phyloP scores from a whole-genome alignment of 1,139 yeast genomes.

The Pichia sp. region DNA sequence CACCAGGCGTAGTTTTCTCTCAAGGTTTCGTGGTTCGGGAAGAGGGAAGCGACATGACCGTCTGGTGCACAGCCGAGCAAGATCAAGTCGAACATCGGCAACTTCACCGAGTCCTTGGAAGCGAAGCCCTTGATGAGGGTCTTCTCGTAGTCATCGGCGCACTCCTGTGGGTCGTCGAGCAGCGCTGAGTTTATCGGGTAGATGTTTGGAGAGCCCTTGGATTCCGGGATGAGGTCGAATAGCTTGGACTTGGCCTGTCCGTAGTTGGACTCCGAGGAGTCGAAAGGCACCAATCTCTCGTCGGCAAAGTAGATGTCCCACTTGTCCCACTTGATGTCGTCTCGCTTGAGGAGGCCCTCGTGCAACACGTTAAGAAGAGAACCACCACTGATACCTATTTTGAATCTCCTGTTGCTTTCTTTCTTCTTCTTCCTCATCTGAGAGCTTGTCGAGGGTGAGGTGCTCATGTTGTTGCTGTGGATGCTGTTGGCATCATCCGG shows the following conservation, averaged over 20 bases:
- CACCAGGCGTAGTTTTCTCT: constrained; percentile 96
- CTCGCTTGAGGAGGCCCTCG: constrained; percentile 73
- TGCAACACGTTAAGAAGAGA: constrained; percentile 79
- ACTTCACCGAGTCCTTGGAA: constrained; percentile 90
- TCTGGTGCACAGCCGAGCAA: constrained; percentile 97
- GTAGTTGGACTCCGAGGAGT: constrained; percentile 77
- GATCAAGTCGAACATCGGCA: constrained; percentile 89
- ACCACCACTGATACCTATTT: constrained; percentile 91
- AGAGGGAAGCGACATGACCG: constrained; percentile 93
- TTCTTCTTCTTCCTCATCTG: constrained; percentile 40
- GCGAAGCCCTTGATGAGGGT: constrained; percentile 84
- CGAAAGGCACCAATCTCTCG: constrained; percentile 90
- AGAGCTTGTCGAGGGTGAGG: constrained; percentile 10
- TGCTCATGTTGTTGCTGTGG: constrained; percentile 4
- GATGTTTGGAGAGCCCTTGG: constrained; percentile 58
- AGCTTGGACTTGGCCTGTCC: constrained; percentile 83
- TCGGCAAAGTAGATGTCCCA: constrained; percentile 98
- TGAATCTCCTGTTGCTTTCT: constrained; percentile 62
- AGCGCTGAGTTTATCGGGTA: constrained; percentile 78
- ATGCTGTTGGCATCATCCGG: neutral
- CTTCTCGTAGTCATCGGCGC: constrained; percentile 91
- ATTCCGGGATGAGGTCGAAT: constrained; percentile 59
- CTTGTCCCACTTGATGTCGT: constrained; percentile 75
- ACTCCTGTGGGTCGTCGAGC: constrained; percentile 62
- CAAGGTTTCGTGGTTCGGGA: constrained; percentile 85